A percentile compares a stretch with the other conserved stretches of the same genome.
Conservation (phyloP, 2,329 filamentous ascomycete genomes). For the Aphanocladium album region DNA sequence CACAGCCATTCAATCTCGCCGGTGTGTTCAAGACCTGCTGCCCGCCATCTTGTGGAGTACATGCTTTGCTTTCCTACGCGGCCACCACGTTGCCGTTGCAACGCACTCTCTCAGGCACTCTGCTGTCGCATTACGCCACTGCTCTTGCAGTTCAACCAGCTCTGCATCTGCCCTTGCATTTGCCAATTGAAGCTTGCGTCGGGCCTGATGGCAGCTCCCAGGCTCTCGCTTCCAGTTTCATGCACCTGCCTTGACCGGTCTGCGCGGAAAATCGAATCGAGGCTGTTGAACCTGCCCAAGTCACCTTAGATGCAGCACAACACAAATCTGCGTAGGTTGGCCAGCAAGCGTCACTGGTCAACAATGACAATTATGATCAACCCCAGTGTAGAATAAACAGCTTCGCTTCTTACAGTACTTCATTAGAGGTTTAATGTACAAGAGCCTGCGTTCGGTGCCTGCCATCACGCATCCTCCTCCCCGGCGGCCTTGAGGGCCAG, state of each 20-base stretch:
- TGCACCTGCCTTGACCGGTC: neutral
- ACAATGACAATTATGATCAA: no score
- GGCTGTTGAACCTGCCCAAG: neutral
- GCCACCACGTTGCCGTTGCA: neutral
- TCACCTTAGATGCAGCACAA: neutral
- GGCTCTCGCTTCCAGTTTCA: neutral
- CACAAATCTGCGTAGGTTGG: neutral
- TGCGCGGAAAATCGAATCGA: neutral
- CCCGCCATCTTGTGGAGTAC: neutral
- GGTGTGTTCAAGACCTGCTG: neutral
- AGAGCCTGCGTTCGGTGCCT: no score
- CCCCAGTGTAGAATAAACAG: no score
- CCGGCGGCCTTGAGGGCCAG: constrained; percentile 16
- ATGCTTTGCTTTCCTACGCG: neutral
- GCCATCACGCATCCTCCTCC: neutral
- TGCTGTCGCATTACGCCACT: neutral
- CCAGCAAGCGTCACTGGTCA: no score
- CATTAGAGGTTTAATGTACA: neutral
- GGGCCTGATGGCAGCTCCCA: neutral
- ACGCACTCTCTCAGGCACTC: neutral
- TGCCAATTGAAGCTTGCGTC: neutral
- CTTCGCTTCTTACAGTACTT: no score
- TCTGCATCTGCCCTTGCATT: neutral
- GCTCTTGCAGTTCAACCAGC: neutral
- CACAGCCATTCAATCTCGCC: neutral